Percentiles rank a stretch among this genome's conserved stretches.
Conservation (phyloP, 768 basidiomycete species). For the Leucocoprinus birnbaumii region DNA sequence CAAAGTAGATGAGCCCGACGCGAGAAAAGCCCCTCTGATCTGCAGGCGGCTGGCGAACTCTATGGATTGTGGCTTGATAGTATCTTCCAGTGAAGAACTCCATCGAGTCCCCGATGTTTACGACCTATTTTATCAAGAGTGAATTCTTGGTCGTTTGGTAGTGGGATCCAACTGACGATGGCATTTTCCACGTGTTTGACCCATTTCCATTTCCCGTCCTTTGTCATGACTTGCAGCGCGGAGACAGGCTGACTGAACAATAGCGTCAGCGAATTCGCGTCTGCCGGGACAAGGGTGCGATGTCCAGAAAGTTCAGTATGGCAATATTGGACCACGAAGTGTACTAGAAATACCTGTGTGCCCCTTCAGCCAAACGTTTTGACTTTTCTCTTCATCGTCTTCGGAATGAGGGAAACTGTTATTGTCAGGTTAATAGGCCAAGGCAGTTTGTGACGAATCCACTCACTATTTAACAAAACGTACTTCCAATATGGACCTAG, state of each 20-base stretch:
- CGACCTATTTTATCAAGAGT: not conserved
- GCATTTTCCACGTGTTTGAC: slow-evolving; percentile 3
- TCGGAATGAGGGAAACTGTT: not conserved
- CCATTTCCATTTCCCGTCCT: not conserved
- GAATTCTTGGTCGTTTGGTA: not conserved
- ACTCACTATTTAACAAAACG: slow-evolving; percentile 2
- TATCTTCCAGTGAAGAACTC: slow-evolving; percentile 44
- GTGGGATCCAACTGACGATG: not conserved
- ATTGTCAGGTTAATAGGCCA: too few species aligned
- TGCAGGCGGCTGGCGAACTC: not conserved
- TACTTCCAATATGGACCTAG: not conserved
- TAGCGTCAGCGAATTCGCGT: not conserved
- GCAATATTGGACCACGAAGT: not conserved
- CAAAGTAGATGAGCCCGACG: not conserved
- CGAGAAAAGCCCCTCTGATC: not conserved
- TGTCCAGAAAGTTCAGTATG: too few species aligned
- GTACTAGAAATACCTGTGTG: not conserved
- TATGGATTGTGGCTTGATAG: slow-evolving; percentile 43
- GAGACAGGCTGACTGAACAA: not conserved
- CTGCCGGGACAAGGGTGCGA: not conserved
- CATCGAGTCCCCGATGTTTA: slow-evolving; percentile 42
- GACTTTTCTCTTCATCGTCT: not conserved
- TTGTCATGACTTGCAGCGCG: not conserved
- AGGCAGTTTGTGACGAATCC: too few species aligned
- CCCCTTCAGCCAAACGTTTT: slow-evolving; percentile 1